Evolutionary conservation across 768 basidiomycete genomes (phyloP), one percentile per base, ranked within the genome.

Genomic region (Rhodocollybia butyracea): DNA sequence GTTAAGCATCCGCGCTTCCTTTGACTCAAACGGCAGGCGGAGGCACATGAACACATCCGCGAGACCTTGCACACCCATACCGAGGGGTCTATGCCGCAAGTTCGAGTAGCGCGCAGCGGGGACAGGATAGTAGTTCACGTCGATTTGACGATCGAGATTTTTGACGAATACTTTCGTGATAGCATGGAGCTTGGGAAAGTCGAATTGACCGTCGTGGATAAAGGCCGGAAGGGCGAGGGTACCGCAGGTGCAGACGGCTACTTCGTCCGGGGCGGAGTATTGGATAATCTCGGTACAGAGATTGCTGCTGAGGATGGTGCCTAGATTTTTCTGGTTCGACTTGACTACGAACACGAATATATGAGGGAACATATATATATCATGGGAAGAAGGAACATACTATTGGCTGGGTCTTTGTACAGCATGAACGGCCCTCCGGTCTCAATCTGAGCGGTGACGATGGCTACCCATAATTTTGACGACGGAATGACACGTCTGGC

Each of bases 391-490:
- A 34, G 5, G 39, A 30, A 12, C 57, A 21, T 57, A 86, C 84
- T 68, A 66, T 89, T 89, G 59, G 83, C 81, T 7, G 86, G 76
- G 60, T 90, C 88, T 74, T 90, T 90, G 78, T 90, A 90, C 45
- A 86, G 74, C 85, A 90, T 90, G 74, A 89, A 90, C 1, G 88
- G 88, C 26, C 80, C 81, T 50, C 88, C 88, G 1, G 89, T 90
- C 71, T 90, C 88, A 62, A 86, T 86, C 68, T 90, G 89, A 6
- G 88, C 81, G 61, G 89, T 88, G 30, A 98, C 76, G 61, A 98
- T 86, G 30, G 94, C 93, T 67, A 96, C 97, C 95, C 97, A 99
- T 36, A 99, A 82, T 73, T 98, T 98, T 71, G 98, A 96, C 1
- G 96, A 96, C 41, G 92, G 86, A 60, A 99, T 75, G 17, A 82